These are phyloP conservation scores for Leucosporidium yakuticum DNA, from an alignment of 768 basidiomycete genomes.

Conservation along the genomic window DNA sequence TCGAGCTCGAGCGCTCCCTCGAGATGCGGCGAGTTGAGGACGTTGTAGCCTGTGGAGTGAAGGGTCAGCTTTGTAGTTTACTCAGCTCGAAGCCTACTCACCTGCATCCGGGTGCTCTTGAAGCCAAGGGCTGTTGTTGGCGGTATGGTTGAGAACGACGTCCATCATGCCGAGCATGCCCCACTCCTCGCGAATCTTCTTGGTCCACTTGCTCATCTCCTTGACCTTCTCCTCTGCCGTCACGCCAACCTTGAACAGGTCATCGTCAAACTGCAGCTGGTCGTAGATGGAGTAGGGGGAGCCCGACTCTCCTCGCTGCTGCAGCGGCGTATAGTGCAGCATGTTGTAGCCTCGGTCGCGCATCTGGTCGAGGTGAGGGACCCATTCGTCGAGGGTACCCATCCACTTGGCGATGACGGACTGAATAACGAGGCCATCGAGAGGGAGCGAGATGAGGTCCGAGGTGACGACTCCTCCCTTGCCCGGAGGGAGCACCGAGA, in stretches of 20 bases:
- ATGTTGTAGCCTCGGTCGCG: slow-evolving; percentile 91
- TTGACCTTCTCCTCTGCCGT: neutral
- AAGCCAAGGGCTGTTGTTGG: slow-evolving; percentile 88
- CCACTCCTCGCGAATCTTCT: slow-evolving; percentile 44
- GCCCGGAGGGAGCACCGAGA: slow-evolving; percentile 50
- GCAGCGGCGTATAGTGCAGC: slow-evolving; percentile 93
- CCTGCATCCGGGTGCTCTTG: slow-evolving; percentile 92
- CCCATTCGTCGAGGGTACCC: slow-evolving; percentile 76
- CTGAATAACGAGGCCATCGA: slow-evolving; percentile 81
- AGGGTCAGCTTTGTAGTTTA: neutral
- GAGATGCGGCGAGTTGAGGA: slow-evolving; percentile 82
- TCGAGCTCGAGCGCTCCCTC: slow-evolving; percentile 89
- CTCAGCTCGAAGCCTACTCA: slow-evolving; percentile 42
- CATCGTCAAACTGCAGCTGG: slow-evolving; percentile 75
- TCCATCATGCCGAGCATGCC: slow-evolving; percentile 87
- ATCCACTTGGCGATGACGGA: slow-evolving; percentile 98
- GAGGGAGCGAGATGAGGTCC: slow-evolving; percentile 60
- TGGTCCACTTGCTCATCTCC: neutral
- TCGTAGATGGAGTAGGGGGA: slow-evolving; percentile 91
- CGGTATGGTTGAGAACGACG: slow-evolving; percentile 95
- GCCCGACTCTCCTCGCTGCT: slow-evolving; percentile 78
- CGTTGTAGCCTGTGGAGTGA: slow-evolving; percentile 67
- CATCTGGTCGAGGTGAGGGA: slow-evolving; percentile 70
- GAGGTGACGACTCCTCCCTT: slow-evolving; percentile 52
- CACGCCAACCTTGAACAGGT: slow-evolving; percentile 52